These are phyloP conservation scores for Rheum nobile DNA, from an alignment of 148 eudicot genomes.

Conservation along the genomic window DNA sequence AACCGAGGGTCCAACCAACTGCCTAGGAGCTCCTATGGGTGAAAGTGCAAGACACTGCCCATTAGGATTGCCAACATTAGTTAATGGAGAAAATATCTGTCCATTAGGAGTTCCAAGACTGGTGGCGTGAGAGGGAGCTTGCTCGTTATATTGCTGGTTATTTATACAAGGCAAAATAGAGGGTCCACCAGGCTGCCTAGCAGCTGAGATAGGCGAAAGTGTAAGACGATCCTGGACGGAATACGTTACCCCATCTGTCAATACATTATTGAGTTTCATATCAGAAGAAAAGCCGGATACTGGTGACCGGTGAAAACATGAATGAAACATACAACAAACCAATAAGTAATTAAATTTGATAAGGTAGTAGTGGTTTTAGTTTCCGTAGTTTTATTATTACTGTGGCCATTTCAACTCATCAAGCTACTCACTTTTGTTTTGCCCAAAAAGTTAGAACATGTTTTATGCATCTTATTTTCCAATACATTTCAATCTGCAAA, in stretches of 20 bases:
- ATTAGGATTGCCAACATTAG: not conserved
- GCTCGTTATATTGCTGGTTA: not conserved
- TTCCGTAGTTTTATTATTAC: not conserved
- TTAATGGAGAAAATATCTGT: not conserved
- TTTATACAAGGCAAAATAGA: not conserved
- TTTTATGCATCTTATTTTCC: too few species aligned
- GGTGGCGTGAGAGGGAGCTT: not conserved
- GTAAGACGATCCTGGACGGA: not conserved
- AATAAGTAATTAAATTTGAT: not conserved
- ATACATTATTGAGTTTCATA: not conserved
- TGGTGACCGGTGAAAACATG: not conserved
- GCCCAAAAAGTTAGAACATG: too few species aligned
- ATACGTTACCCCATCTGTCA: not conserved
- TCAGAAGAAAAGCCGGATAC: not conserved
- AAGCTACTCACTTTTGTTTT: too few species aligned
- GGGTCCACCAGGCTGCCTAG: not conserved
- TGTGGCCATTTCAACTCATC: too few species aligned
- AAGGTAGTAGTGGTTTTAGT: not conserved
- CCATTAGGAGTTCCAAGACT: not conserved
- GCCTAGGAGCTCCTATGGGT: too few species aligned
- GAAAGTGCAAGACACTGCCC: not conserved
- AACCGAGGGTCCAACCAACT: not conserved
- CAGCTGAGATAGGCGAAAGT: not conserved
- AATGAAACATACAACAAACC: not conserved
- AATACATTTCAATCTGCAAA: too few species aligned